Evolutionary conservation across 2,329 filamentous ascomycete genomes (phyloP).

Genomic region (Dothistroma septosporum): DNA sequence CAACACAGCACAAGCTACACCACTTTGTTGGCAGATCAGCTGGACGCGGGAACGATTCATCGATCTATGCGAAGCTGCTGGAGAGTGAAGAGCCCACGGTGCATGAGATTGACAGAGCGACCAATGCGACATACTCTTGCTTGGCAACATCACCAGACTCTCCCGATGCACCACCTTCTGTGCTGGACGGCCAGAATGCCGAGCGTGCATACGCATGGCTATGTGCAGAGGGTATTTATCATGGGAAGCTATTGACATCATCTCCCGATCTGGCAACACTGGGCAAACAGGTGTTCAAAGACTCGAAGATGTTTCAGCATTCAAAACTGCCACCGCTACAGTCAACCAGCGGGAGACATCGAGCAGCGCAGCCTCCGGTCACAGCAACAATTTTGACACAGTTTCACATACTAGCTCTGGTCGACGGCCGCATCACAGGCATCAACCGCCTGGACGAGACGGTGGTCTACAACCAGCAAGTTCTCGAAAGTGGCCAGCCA

Average conservation of each 20-base stretch:
- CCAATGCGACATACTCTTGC: constrained; percentile 57
- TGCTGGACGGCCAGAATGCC: constrained; percentile 18
- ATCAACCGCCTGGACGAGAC: constrained; percentile 83
- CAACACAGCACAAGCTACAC: constrained; percentile 71
- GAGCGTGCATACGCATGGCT: constrained; percentile 89
- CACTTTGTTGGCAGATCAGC: constrained; percentile 78
- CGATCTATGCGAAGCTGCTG: constrained; percentile 83
- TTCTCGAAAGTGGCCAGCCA: constrained; percentile 74
- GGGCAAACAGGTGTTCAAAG: constrained; percentile 69
- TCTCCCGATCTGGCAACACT: constrained; percentile 61
- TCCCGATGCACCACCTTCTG: constrained; percentile 44
- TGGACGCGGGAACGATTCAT: constrained; percentile 68
- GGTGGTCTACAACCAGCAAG: constrained; percentile 80
- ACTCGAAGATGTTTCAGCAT: constrained; percentile 71
- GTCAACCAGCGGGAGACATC: constrained; percentile 59
- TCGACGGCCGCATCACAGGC: constrained; percentile 77
- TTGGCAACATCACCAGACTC: constrained; percentile 74
- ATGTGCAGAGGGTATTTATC: constrained; percentile 77
- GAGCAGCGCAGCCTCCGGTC: constrained; percentile 66
- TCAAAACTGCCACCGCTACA: constrained; percentile 69
- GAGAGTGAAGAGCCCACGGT: constrained; percentile 76
- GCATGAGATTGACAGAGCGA: constrained; percentile 65
- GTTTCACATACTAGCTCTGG: constrained; percentile 83
- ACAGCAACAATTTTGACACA: constrained; percentile 81
- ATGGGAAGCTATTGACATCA: constrained; percentile 65